Percentiles rank a stretch among this genome's conserved stretches.
These are phyloP conservation scores for Fusarium albosuccineum DNA, from an alignment of 2,329 filamentous ascomycete species.

Conservation along the genomic window DNA sequence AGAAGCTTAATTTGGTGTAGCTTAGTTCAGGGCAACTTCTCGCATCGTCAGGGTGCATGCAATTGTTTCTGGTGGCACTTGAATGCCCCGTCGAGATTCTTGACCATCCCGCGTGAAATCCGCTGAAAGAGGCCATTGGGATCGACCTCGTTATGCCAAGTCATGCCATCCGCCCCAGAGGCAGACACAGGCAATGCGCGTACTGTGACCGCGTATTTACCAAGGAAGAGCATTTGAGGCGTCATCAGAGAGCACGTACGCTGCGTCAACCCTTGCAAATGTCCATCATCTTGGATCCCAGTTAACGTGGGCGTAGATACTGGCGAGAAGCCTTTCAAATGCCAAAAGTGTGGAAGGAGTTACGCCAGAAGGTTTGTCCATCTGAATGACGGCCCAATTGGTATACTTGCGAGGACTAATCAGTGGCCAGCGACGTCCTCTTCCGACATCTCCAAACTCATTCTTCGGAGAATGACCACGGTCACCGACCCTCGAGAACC, in stretches of 20 bases:
- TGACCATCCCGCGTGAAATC: background rate
- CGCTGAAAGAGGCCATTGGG: background rate
- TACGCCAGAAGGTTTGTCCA: constrained; percentile 16
- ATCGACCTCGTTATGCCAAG: background rate
- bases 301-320: constrained; percentile 8
- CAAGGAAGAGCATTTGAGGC: constrained; percentile 24
- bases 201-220: constrained; percentile 24
- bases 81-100: background rate
- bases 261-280: background rate
- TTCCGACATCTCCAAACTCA: constrained; percentile 23
- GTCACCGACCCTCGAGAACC: background rate
- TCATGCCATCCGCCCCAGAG: constrained; percentile 1
- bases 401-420: background rate
- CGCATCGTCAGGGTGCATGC: background rate
- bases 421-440: constrained; percentile 7
- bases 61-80: background rate
- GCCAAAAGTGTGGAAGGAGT: constrained; percentile 7
- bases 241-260: constrained; percentile 23
- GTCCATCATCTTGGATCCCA: background rate
- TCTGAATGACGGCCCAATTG: background rate
- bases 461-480: background rate
- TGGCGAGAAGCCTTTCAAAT: constrained; percentile 24
- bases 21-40: too few relatives aligned
- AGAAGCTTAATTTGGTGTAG: background rate
- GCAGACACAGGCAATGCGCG: constrained; percentile 12